These are phyloP conservation scores for Pseudoturritis turrita DNA, from an alignment of 345 rosid species.

Conservation along the genomic window DNA sequence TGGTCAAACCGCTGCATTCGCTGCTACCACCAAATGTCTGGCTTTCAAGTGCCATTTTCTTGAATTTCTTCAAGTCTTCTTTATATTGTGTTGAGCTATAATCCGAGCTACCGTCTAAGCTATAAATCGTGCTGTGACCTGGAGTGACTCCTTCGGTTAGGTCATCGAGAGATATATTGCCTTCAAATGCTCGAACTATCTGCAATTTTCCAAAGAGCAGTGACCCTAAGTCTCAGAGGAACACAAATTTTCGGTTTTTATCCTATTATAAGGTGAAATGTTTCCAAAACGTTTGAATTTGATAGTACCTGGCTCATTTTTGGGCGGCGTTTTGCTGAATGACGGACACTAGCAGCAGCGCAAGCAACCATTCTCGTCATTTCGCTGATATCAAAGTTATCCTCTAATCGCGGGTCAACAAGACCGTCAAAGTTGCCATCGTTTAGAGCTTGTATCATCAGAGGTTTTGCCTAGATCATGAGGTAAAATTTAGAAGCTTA, in stretches of 20 bases:
- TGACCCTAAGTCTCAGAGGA: not conserved
- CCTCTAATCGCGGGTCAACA: conserved; percentile 52
- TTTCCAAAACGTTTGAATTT: not conserved
- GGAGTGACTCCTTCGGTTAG: conserved; percentile 54
- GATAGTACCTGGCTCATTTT: conserved; percentile 76
- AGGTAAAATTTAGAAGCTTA: not conserved
- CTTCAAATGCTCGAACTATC: conserved; percentile 85
- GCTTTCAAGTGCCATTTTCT: conserved; percentile 64
- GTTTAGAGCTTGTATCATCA: conserved; percentile 53
- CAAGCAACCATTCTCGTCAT: conserved; percentile 70
- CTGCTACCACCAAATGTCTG: conserved; percentile 48
- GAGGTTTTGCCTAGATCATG: conserved; percentile 63
- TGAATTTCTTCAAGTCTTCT: conserved; percentile 65
- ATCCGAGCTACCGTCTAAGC: conserved; percentile 56
- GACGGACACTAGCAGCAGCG: conserved; percentile 77
- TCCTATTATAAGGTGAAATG: not conserved
- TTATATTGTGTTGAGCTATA: conserved; percentile 58
- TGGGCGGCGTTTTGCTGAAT: conserved; percentile 71
- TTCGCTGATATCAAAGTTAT: conserved; percentile 42
- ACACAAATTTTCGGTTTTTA: not conserved
- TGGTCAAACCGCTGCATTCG: conserved; percentile 43
- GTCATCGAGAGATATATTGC: conserved; percentile 57
- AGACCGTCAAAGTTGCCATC: conserved; percentile 45
- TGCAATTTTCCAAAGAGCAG: conserved; percentile 19
- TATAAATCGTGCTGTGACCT: conserved; percentile 41